These are phyloP conservation scores for Malus fusca DNA, from an alignment of 306 rosid species.

Conservation along the genomic window DNA sequence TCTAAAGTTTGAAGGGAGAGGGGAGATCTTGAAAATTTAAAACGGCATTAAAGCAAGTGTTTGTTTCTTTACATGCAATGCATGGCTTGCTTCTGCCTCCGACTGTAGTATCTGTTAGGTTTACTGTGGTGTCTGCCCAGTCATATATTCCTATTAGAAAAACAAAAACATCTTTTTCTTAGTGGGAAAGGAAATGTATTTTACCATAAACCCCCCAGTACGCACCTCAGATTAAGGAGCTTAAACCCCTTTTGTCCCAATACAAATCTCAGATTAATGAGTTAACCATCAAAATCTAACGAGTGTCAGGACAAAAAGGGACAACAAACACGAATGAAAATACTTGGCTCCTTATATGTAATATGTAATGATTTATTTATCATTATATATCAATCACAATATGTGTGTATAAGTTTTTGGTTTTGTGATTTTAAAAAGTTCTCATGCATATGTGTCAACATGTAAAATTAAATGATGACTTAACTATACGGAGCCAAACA, in stretches of 20 bases:
- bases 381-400: too few species aligned
- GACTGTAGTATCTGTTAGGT: conserved; percentile 33
- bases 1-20: conserved; percentile 46
- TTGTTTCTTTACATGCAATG: conserved; percentile 54
- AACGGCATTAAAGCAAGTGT: conserved; percentile 63
- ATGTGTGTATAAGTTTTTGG: too few species aligned
- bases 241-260: not conserved
- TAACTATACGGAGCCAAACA: too few species aligned
- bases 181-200: conserved; percentile 47
- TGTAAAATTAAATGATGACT: too few species aligned
- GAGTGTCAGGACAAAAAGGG: not conserved
- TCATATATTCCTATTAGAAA: conserved; percentile 31
- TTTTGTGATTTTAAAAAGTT: too few species aligned
- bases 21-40: conserved; percentile 46
- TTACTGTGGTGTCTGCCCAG: conserved; percentile 21
- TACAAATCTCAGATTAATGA: not conserved
- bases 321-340: not conserved
- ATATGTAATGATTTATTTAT: too few species aligned
- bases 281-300: not conserved
- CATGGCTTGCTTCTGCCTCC: conserved; percentile 23
- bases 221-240: not conserved
- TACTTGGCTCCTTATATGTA: too few species aligned
- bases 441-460: too few species aligned
- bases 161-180: conserved; percentile 46
- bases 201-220: conserved; percentile 33